Percentiles rank a stretch among this genome's conserved stretches.
These are phyloP conservation scores for Alloteropsis semialata DNA, from an alignment of 176 grass and related monocot genomes.

Conservation along the genomic window DNA sequence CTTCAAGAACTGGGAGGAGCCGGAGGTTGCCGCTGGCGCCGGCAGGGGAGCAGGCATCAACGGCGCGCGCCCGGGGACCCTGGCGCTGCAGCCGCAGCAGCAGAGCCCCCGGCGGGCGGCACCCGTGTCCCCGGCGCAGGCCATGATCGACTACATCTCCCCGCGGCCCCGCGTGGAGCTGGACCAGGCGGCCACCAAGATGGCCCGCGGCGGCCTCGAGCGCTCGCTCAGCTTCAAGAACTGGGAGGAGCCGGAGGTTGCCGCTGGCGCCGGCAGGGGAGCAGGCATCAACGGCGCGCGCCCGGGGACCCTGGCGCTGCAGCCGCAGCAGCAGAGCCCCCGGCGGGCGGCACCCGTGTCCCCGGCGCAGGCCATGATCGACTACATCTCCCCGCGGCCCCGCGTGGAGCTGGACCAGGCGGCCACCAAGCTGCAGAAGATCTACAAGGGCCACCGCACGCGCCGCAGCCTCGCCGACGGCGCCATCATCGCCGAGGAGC, in stretches of 20 bases:
- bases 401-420: conserved; percentile 62
- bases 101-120: neutral
- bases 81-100: neutral
- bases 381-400: conserved; percentile 68
- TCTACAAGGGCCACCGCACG: conserved; percentile 89
- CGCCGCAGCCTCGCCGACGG: conserved; percentile 91
- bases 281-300: conserved; percentile 47
- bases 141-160: conserved; percentile 52
- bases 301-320: conserved; percentile 27
- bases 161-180: conserved; percentile 64
- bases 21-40: neutral
- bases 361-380: conserved; percentile 25
- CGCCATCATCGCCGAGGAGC: conserved; percentile 85
- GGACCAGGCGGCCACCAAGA: conserved; percentile 58
- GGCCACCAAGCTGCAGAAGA: conserved; percentile 77
- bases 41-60: conserved; percentile 29
- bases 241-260: conserved; percentile 36
- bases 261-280: neutral
- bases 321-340: neutral
- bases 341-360: neutral
- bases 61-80: conserved; percentile 33
- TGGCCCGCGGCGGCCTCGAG: conserved; percentile 43
- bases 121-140: neutral
- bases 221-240: conserved; percentile 91
- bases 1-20: conserved; percentile 80